Base-by-base conservation (phyloP, 768 basidiomycete genomes). In the Nevesoporus exiguus region DNA sequence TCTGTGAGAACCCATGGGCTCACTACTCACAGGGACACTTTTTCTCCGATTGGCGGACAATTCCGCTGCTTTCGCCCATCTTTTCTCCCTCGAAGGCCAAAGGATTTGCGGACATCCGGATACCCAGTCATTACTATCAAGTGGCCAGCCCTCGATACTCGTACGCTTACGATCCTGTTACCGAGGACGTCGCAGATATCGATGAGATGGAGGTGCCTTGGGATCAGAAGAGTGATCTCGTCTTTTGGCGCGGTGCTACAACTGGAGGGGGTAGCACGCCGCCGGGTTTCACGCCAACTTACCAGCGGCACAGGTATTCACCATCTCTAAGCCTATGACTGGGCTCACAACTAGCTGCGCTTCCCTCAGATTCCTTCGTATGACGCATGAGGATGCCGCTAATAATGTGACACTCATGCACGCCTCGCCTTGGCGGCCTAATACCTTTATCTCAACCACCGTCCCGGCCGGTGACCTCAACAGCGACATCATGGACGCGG, bases 81-180 rank as follows among this genome's bases (percentile, higher is more conserved):
- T 90, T 99, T 72, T 94, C 93, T 2, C 94, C 96, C 2, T 90
- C 93, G 0, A 93, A 89, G 64, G 85, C 88, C 0, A 76, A 76
- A 37, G 93, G 97, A 0, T 98, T 88, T 67, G 74, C 84, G 58
- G 97, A 98, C 66, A 90, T 99, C 60, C 78, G 90, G 53, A 93
- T 98, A 57, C 96, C 97, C 0, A 94, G 91, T 56, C 94, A 98
- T 69, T 98, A 99, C 68, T 98, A 99, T 69, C 92, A 91, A 63
- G 87, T 86, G 11, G 85, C 85, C 51, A 91, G 87, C 15, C 75
- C 79, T 44, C 72, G 84, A 50, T 95, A 96, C 62, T 93, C 94
- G 2, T 98, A 96, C 55, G 94, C 85, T 0, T 98, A 91, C 88
- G 92, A 97, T 65, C 74, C 85, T 0, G 77, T 10, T 3, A 86